These are phyloP conservation scores for Talaromyces verruculosus DNA, from an alignment of 2,329 filamentous ascomycete genomes.

Conservation along the genomic window DNA sequence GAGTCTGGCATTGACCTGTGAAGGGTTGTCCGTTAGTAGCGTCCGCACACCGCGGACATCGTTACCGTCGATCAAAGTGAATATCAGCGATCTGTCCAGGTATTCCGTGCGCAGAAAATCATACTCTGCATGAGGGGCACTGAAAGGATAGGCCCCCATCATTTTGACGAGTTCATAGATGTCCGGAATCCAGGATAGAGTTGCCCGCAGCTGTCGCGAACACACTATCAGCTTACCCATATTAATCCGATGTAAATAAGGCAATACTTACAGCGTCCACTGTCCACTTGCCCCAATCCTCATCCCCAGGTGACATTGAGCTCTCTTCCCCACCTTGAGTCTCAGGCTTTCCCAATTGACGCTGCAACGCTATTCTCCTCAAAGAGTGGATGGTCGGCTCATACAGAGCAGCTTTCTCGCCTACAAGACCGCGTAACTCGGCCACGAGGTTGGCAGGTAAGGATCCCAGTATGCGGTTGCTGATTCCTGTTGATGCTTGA, in stretches of 20 bases:
- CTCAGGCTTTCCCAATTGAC: neutral
- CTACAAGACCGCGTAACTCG: slow-evolving; percentile 4
- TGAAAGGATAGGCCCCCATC: neutral
- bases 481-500: neutral
- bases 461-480: neutral
- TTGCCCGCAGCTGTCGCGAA: neutral
- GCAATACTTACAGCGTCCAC: neutral
- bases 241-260: neutral
- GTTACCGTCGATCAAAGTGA: slow-evolving; percentile 1
- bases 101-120: slow-evolving; percentile 4
- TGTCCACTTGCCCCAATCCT: neutral
- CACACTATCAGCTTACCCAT: neutral
- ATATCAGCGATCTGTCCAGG: neutral
- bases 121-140: slow-evolving; percentile 4
- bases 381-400: neutral
- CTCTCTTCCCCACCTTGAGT: neutral
- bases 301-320: neutral
- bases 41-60: neutral
- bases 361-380: neutral
- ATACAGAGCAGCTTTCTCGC: neutral
- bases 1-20: slow-evolving; percentile 1
- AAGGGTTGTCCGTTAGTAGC: neutral
- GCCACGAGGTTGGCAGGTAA: neutral
- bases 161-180: neutral
- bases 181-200: slow-evolving; percentile 1